Conservation (phyloP, 495 filamentous ascomycete species). For the Neurospora sp. region DNA sequence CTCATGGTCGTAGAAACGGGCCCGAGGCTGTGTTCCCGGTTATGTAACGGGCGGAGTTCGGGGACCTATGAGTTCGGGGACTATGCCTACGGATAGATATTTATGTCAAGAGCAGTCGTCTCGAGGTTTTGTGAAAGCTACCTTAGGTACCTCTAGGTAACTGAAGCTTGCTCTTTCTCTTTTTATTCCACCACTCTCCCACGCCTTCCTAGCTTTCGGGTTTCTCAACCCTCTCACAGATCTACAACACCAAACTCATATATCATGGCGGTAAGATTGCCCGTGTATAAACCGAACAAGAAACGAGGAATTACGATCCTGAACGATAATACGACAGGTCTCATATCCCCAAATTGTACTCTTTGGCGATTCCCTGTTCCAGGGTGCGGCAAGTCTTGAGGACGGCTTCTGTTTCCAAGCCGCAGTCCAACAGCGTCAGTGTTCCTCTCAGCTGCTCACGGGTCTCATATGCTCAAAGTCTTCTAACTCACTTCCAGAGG, state of each 20-base stretch:
- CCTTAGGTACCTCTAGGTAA: too few species aligned
- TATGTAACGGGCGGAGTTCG: not conserved
- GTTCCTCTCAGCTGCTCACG: not conserved
- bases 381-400: constrained; percentile 46
- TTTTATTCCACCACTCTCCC: not conserved
- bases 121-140: not conserved
- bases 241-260: not conserved
- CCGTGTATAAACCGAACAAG: not conserved
- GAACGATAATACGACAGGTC: constrained; percentile 9
- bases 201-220: not conserved
- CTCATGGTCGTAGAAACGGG: not conserved
- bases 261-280: not conserved
- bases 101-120: not conserved
- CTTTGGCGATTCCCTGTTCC: constrained; percentile 74
- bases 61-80: not conserved
- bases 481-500: constrained; percentile 18
- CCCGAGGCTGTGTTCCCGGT: not conserved
- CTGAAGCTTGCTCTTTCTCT: not conserved
- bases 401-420: constrained; percentile 62
- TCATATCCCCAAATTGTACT: constrained; percentile 58
- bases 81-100: not conserved
- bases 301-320: not conserved
- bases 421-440: constrained; percentile 58
- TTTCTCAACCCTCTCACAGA: not conserved
- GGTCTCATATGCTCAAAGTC: not conserved